phyloP scores from a whole-genome alignment of 768 basidiomycete genomes.

The Termitomyces sp. region DNA sequence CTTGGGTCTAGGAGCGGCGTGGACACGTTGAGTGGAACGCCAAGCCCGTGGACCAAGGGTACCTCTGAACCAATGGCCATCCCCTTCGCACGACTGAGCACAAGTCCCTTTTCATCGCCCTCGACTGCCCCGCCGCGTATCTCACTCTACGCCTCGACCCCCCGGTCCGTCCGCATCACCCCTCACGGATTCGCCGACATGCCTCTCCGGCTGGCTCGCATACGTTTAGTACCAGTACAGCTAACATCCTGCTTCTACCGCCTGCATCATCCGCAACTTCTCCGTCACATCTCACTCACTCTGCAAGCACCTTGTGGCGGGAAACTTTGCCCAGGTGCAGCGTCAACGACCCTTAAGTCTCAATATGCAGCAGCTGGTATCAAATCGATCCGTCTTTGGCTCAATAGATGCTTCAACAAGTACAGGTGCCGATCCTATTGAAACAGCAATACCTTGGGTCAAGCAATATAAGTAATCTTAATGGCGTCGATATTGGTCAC shows the following conservation, averaged over 20 bases:
- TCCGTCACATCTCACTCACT: neutral
- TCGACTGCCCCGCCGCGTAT: constrained; percentile 6
- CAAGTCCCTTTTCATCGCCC: constrained; percentile 34
- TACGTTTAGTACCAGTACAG: constrained; percentile 65
- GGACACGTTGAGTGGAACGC: no score
- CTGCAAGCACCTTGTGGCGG: neutral
- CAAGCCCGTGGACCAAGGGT: no score
- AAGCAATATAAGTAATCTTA: constrained; percentile 43
- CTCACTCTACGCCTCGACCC: constrained; percentile 31
- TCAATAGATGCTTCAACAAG: constrained; percentile 52
- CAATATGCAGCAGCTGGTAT: constrained; percentile 28
- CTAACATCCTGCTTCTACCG: constrained; percentile 62
- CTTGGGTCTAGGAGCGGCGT: no score
- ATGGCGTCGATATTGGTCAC: constrained; percentile 74
- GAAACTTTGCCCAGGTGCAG: constrained; percentile 21
- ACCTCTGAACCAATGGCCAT: constrained; percentile 52
- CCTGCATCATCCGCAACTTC: constrained; percentile 29
- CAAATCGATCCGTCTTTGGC: constrained; percentile 57
- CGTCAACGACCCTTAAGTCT: constrained; percentile 6
- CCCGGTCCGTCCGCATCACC: constrained; percentile 17
- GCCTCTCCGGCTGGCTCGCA: constrained; percentile 78
- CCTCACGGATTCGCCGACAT: constrained; percentile 64
- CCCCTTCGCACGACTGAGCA: constrained; percentile 36
- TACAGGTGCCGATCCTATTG: constrained; percentile 50
- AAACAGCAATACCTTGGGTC: constrained; percentile 60